Conservation (phyloP, 352 stramenopile genomes). For the Globisporangium abappressorium region DNA sequence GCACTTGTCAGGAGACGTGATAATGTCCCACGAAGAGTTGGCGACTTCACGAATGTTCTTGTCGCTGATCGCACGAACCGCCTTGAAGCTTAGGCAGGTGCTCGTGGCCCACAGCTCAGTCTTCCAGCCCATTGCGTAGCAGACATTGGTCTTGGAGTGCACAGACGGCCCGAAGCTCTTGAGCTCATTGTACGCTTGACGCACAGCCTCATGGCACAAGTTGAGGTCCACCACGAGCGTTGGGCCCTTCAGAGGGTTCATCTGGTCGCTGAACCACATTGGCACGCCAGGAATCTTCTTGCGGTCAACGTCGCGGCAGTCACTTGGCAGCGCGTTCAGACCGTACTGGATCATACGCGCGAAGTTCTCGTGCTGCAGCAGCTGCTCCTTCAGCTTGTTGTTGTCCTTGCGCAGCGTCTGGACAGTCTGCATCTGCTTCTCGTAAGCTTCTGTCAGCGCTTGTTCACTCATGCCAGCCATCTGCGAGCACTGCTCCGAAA, state of each 20-base stretch:
- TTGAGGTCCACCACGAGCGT: constrained; percentile 77
- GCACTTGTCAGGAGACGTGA: constrained; percentile 78
- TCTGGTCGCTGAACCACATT: constrained; percentile 82
- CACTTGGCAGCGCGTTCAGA: constrained; percentile 69
- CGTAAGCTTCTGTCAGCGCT: constrained; percentile 70
- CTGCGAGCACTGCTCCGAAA: constrained; percentile 76
- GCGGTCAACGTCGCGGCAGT: constrained; percentile 72
- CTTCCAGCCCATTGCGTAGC: constrained; percentile 85
- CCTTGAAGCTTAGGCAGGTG: constrained; percentile 76
- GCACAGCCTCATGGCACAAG: constrained; percentile 74
- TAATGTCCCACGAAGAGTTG: constrained; percentile 78
- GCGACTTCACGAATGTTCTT: constrained; percentile 74
- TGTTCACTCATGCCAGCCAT: constrained; percentile 83
- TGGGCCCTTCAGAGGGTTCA: constrained; percentile 71
- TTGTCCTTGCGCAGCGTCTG: constrained; percentile 81
- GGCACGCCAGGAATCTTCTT: constrained; percentile 73
- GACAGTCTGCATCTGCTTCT: constrained; percentile 82
- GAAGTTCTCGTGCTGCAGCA: constrained; percentile 84
- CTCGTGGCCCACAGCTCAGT: constrained; percentile 76
- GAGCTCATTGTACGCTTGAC: constrained; percentile 76
- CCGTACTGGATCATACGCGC: constrained; percentile 83
- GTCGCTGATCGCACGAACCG: constrained; percentile 55
- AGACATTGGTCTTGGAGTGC: constrained; percentile 84
- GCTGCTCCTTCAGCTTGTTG: constrained; percentile 80
- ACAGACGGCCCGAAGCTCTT: constrained; percentile 71